Conservation (phyloP, 2,329 filamentous ascomycete species). For the Colletotrichum tabaci region DNA sequence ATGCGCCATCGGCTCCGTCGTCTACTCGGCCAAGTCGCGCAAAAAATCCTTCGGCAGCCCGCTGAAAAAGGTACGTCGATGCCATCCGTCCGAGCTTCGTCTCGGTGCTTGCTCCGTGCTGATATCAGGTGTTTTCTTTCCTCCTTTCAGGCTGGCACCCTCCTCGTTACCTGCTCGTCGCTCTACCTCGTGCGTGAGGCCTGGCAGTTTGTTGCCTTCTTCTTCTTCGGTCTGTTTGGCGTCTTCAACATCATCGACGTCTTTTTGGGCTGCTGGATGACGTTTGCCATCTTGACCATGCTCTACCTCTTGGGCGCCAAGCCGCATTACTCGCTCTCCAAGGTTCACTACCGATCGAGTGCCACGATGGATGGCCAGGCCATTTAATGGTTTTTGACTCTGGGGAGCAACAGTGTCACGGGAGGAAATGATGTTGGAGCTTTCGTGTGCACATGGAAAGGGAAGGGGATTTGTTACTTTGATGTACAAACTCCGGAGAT, state of each 20-base stretch:
- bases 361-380: background rate
- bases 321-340: constrained; percentile 8
- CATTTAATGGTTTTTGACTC: background rate
- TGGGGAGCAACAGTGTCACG: background rate
- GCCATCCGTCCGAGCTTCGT: no score
- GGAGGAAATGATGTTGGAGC: no score
- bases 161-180: background rate
- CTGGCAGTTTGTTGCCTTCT: background rate
- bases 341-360: background rate
- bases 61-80: constrained; percentile 2
- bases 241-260: background rate
- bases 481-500: no score
- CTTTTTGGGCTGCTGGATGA: background rate
- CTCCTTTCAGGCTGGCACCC: background rate
- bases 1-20: background rate
- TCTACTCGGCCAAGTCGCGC: constrained; percentile 11
- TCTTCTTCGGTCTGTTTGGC: background rate
- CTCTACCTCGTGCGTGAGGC: constrained; percentile 5
- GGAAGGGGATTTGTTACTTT: no score
- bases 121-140: background rate
- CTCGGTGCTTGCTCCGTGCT: rapidly evolving
- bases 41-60: constrained; percentile 11
- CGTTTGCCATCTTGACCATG: background rate
- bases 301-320: constrained; percentile 6
- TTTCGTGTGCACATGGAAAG: no score